phyloP scores from a whole-genome alignment of 2,329 filamentous ascomycete genomes.

The Fusarium xyrophilum region DNA sequence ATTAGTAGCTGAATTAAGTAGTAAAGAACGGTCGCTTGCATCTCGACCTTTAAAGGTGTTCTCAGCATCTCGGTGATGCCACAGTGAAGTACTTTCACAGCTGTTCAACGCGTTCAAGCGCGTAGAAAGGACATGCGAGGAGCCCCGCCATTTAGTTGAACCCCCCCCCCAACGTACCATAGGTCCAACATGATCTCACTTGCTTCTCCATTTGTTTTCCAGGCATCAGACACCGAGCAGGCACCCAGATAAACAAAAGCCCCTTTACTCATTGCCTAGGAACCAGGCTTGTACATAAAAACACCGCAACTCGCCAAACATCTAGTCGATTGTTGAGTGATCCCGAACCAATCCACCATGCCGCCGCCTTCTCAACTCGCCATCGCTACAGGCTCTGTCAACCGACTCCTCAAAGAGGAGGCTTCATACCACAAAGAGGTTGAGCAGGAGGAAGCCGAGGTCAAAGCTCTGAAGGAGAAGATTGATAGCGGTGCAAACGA shows the following conservation, averaged over 20 bases:
- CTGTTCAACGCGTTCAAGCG: conserved; percentile 5
- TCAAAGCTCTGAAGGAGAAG: conserved; percentile 72
- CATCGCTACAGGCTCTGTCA: conserved; percentile 80
- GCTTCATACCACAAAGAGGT: conserved; percentile 88
- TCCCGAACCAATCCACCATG: conserved; percentile 59
- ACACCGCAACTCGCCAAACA: background rate
- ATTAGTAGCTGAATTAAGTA: conserved; percentile 20
- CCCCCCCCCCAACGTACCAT: conserved; percentile 42
- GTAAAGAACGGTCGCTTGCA: conserved; percentile 6
- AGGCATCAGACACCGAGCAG: conserved; percentile 32
- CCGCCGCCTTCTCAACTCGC: conserved; percentile 75
- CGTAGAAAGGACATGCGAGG: background rate
- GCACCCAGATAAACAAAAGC: conserved; percentile 23
- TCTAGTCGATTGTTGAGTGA: background rate
- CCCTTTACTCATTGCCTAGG: background rate
- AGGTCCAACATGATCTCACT: conserved; percentile 42
- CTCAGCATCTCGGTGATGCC: background rate
- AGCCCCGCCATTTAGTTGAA: conserved; percentile 38
- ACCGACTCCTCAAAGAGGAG: conserved; percentile 90
- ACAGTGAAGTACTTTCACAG: background rate
- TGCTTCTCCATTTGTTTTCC: conserved; percentile 22
- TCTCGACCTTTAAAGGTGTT: background rate
- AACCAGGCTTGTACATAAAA: background rate
- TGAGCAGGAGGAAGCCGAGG: conserved; percentile 72
- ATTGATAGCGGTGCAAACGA: conserved; percentile 56